phyloP scores from a whole-genome alignment of 352 stramenopile species.

The Vaucheria bursata region DNA sequence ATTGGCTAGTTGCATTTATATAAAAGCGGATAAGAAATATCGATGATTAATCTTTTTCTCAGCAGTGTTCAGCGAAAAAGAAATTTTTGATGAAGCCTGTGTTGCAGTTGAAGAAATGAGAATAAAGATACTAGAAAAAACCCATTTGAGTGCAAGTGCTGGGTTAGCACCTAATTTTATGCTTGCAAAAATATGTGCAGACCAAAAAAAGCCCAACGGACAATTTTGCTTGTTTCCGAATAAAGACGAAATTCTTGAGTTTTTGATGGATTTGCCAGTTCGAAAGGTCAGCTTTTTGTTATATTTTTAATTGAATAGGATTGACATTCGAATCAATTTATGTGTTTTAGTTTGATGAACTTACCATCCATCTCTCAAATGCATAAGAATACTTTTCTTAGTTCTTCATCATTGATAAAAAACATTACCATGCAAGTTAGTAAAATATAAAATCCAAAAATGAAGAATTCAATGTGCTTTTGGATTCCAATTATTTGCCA shows the following conservation, averaged over 20 bases:
- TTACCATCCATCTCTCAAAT: background rate
- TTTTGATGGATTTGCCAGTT: conserved; percentile 63
- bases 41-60: too few species aligned
- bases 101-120: conserved; percentile 66
- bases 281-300: conserved; percentile 62
- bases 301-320: background rate
- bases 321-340: background rate
- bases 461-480: too few species aligned
- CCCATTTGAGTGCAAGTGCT: conserved; percentile 72
- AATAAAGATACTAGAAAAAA: conserved; percentile 56
- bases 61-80: too few species aligned
- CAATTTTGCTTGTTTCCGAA: conserved; percentile 63
- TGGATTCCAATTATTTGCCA: too few species aligned
- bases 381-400: background rate
- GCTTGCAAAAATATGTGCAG: conserved; percentile 71
- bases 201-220: conserved; percentile 81
- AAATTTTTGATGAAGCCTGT: conserved; percentile 42
- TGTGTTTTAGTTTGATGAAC: background rate
- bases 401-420: background rate
- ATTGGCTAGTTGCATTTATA: too few species aligned
- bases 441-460: too few species aligned
- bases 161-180: conserved; percentile 76
- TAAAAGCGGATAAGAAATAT: too few species aligned
- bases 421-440: background rate
- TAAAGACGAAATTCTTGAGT: conserved; percentile 54